A percentile compares a stretch with the other conserved stretches of the same genome.
Evolutionary conservation across 108 stramenopile species (phyloP).

Genomic region (Aureococcus anophagefferens): DNA sequence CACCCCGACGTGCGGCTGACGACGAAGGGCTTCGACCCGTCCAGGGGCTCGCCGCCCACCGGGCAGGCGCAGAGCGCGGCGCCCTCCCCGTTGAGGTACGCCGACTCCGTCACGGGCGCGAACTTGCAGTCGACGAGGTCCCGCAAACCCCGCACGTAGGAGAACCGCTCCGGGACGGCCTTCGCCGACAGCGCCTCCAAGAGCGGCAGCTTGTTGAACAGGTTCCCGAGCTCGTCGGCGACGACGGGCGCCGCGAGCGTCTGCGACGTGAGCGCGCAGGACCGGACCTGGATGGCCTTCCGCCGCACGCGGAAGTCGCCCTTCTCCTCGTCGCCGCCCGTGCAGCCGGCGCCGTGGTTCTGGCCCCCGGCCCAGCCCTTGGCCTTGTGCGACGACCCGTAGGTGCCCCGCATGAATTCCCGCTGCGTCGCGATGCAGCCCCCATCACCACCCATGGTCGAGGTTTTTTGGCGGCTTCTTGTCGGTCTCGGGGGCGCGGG

Average conservation of each 20-base stretch:
- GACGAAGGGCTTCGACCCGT: background rate
- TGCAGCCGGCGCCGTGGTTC: background rate
- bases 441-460: background rate
- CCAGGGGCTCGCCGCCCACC: background rate
- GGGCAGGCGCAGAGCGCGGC: background rate
- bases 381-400: background rate
- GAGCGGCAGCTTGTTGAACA: background rate
- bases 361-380: background rate
- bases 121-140: background rate
- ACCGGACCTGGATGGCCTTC: background rate
- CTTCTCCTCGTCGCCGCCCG: background rate
- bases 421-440: background rate
- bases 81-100: background rate
- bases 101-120: background rate
- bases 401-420: background rate
- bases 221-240: background rate
- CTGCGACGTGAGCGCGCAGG: background rate
- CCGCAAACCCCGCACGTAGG: background rate
- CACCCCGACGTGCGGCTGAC: background rate
- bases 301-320: background rate
- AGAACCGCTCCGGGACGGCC: background rate
- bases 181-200: background rate
- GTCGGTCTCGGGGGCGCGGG: too few species aligned
- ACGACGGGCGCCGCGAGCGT: background rate
- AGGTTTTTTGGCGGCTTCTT: too few species aligned